Evolutionary conservation across 805 yeast species (phyloP).

Genomic region (Pichia paraexigua): DNA sequence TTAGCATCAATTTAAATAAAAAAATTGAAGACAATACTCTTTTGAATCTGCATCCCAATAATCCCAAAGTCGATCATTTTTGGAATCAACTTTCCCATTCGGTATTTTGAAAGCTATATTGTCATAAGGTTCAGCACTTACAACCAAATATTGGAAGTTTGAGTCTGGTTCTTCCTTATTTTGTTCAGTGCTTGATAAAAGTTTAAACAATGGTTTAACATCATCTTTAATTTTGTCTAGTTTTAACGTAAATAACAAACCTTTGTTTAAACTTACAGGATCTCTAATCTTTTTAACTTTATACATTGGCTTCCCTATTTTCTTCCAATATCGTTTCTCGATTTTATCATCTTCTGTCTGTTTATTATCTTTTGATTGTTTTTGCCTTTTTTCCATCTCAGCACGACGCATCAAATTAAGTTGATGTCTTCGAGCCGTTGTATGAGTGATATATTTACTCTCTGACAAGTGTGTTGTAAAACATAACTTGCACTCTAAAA

Average conservation of each 20-base stretch:
- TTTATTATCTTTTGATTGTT: slow-evolving; percentile 11
- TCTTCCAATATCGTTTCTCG: slow-evolving; percentile 40
- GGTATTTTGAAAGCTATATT: slow-evolving; percentile 73
- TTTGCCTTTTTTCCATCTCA: slow-evolving; percentile 25
- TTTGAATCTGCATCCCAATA: slow-evolving; percentile 66
- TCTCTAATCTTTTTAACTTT: slow-evolving; percentile 63
- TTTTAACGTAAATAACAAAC: slow-evolving; percentile 57
- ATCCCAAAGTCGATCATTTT: slow-evolving; percentile 48
- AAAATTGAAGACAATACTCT: slow-evolving; percentile 63
- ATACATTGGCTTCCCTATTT: slow-evolving; percentile 70
- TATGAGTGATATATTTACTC: slow-evolving; percentile 73
- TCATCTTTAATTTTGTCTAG: slow-evolving; percentile 40
- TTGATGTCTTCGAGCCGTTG: slow-evolving; percentile 79
- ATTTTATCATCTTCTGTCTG: not conserved
- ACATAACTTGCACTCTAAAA: slow-evolving; percentile 78
- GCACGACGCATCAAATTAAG: slow-evolving; percentile 59
- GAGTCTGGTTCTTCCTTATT: slow-evolving; percentile 36
- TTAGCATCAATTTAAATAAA: slow-evolving; percentile 32
- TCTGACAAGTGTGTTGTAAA: slow-evolving; percentile 75
- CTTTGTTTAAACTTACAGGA: slow-evolving; percentile 47
- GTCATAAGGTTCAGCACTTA: slow-evolving; percentile 89
- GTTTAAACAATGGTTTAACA: slow-evolving; percentile 54
- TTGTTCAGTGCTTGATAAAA: slow-evolving; percentile 75
- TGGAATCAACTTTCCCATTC: slow-evolving; percentile 39
- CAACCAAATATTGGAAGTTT: slow-evolving; percentile 59